phyloP scores from a whole-genome alignment of 192 early-diverging fungal species.

The Thamnidium elegans region DNA sequence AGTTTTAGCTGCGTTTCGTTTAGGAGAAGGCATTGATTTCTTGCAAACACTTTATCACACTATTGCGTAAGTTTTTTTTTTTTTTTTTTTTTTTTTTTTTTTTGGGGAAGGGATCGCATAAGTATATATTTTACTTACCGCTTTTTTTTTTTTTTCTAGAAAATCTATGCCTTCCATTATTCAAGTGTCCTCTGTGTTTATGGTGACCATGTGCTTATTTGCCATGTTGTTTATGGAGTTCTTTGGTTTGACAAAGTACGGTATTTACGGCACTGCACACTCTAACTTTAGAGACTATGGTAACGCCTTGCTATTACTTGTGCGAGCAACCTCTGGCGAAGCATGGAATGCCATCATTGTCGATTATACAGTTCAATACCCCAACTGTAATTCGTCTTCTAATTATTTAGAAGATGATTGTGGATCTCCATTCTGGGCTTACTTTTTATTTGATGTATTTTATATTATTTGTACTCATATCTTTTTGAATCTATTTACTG shows the following conservation, averaged over 20 bases:
- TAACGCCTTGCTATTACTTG: conserved; percentile 43
- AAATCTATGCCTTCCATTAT: conserved; percentile 33
- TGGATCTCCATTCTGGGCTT: conserved; percentile 49
- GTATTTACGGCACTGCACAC: conserved; percentile 36
- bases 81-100: not conserved
- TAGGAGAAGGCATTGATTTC: conserved; percentile 29
- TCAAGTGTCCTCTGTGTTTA: conserved; percentile 34
- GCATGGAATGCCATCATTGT: conserved; percentile 52
- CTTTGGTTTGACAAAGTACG: conserved; percentile 55
- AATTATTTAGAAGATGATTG: conserved; percentile 51
- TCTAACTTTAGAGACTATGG: conserved; percentile 51
- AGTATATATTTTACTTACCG: not conserved
- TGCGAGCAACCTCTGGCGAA: conserved; percentile 55
- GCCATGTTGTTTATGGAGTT: conserved; percentile 56
- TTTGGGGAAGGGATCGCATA: too few relatives aligned
- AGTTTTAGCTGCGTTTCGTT: conserved; percentile 28
- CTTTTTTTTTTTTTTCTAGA: conserved; percentile 4
- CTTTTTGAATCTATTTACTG: conserved; percentile 58
- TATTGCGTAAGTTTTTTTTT: conserved; percentile 22
- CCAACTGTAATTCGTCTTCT: conserved; percentile 44
- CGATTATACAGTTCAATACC: conserved; percentile 46
- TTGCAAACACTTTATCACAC: conserved; percentile 33
- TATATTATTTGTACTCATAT: conserved; percentile 62
- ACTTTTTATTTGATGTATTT: conserved; percentile 53
- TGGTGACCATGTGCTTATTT: conserved; percentile 41